Conservation (phyloP, 305 asterid genomes). For the Plantago coronopus region DNA sequence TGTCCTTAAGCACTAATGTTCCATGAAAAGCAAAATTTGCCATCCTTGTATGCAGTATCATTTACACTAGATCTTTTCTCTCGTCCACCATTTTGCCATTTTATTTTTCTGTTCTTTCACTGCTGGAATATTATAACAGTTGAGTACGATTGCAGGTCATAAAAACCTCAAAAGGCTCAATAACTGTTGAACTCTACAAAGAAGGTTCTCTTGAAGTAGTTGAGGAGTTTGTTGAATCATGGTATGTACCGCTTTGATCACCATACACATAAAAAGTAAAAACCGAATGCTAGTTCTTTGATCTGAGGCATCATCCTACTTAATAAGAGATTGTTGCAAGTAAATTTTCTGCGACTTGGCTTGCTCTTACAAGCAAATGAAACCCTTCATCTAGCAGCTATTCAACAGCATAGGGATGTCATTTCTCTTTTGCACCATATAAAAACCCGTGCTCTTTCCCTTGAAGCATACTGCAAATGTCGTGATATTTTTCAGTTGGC, state of each 20-base stretch:
- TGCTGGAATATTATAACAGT: conserved; percentile 13
- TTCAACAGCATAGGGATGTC: neutral
- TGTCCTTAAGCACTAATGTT: too few species aligned
- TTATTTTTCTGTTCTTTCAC: conserved; percentile 3
- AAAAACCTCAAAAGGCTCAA: conserved; percentile 72
- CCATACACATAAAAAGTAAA: conserved; percentile 18
- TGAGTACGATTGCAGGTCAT: conserved; percentile 47
- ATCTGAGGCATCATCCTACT: neutral
- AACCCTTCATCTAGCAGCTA: neutral
- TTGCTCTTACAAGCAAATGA: neutral
- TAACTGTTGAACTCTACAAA: conserved; percentile 77
- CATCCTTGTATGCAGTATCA: too few species aligned
- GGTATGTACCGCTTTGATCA: conserved; percentile 42
- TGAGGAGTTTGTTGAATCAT: conserved; percentile 55
- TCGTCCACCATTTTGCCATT: conserved; percentile 17
- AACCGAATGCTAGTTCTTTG: conserved; percentile 1
- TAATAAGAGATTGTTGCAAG: neutral
- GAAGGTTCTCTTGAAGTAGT: conserved; percentile 82
- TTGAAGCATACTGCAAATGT: neutral
- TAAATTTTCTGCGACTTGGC: neutral
- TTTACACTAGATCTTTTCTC: neutral
- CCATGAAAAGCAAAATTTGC: too few species aligned
- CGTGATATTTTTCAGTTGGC: conserved; percentile 11
- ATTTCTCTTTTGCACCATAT: conserved; percentile 7
- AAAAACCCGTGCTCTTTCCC: conserved; percentile 1